Conservation (phyloP, 2,329 filamentous ascomycete species). For the Talaromyces sp. region DNA sequence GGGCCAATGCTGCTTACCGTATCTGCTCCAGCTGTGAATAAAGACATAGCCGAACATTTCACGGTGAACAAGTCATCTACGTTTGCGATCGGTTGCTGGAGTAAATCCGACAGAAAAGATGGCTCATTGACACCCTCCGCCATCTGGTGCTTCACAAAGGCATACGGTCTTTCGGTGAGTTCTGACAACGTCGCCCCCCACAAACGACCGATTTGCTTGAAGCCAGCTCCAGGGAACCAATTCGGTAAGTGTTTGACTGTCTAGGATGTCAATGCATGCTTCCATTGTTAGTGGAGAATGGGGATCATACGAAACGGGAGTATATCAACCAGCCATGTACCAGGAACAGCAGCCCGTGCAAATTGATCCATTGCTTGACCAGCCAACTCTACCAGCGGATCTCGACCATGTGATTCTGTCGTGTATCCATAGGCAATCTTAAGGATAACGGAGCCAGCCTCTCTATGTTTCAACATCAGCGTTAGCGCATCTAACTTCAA, state of each 20-base stretch:
- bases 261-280: not conserved
- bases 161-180: conserved; percentile 41
- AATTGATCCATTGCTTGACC: conserved; percentile 42
- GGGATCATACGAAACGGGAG: conserved; percentile 39
- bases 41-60: conserved; percentile 43
- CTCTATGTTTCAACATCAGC: conserved; percentile 23
- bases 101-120: conserved; percentile 39
- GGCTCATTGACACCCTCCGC: conserved; percentile 27
- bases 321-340: conserved; percentile 46
- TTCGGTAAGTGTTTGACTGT: conserved; percentile 41
- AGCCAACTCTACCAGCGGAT: conserved; percentile 45
- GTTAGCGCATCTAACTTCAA: not conserved
- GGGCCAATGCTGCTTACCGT: conserved; percentile 28
- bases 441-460: conserved; percentile 42
- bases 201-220: conserved; percentile 41
- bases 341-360: conserved; percentile 39
- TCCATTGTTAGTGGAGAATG: not conserved
- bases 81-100: conserved; percentile 32
- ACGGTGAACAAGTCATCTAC: conserved; percentile 32
- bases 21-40: conserved; percentile 45
- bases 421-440: conserved; percentile 49
- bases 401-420: conserved; percentile 35
- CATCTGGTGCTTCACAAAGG: conserved; percentile 42
- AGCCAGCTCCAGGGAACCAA: conserved; percentile 46
- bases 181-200: conserved; percentile 34